A percentile compares a stretch with the other conserved stretches of the same genome.
Evolutionary conservation across 768 basidiomycete genomes (phyloP).

Genomic region (Udeniomyces megalosporus): DNA sequence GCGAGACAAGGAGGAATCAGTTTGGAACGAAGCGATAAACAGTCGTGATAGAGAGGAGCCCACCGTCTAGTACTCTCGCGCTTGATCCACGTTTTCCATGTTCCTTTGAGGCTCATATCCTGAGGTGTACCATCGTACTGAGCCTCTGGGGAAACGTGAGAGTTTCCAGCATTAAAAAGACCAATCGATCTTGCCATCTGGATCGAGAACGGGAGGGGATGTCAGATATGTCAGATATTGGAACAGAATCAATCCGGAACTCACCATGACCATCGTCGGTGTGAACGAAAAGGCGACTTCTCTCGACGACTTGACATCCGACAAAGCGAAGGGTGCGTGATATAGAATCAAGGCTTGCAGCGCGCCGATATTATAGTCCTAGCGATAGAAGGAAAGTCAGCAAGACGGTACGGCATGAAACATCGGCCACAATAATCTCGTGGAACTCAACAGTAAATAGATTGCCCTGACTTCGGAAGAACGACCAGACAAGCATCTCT

Average conservation of each 20-base stretch:
- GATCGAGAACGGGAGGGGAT: neutral
- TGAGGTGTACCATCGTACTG: neutral
- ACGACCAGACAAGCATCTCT: conserved; percentile 30
- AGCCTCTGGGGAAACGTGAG: conserved; percentile 18
- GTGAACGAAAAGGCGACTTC: conserved; percentile 25
- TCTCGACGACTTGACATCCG: conserved; percentile 16
- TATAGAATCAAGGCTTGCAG: conserved; percentile 14
- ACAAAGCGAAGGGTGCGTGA: conserved; percentile 5
- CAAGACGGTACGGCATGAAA: neutral
- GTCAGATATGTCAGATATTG: neutral
- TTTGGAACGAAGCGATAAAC: neutral
- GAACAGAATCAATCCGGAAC: neutral
- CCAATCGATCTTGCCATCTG: conserved; percentile 30
- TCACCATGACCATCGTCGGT: conserved; percentile 26
- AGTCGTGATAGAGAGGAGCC: neutral
- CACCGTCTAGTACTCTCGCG: conserved; percentile 29
- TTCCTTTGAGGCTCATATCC: conserved; percentile 20
- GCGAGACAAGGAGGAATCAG: neutral
- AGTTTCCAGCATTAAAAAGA: conserved; percentile 25
- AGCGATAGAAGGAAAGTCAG: neutral
- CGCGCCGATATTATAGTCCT: conserved; percentile 5
- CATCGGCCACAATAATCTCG: conserved; percentile 15
- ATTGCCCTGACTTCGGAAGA: conserved; percentile 27
- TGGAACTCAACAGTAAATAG: conserved; percentile 28
- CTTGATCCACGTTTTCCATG: conserved; percentile 31